Evolutionary conservation across 345 rosid genomes (phyloP), one percentile per base, ranked within the genome.

Genomic region (Camelina hispida): DNA sequence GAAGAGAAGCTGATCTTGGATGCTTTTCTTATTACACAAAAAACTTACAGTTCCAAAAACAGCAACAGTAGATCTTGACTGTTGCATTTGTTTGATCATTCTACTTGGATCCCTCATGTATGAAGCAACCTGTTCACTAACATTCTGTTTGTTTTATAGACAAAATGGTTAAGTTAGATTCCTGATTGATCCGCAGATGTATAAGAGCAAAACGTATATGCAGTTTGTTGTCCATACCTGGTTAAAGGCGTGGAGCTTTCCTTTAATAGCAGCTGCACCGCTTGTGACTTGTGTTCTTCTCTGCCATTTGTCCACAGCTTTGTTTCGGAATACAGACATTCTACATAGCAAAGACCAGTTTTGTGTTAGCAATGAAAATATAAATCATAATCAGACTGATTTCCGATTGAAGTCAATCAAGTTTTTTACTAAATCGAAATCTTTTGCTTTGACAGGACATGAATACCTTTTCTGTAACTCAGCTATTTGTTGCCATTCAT

Each of bases 81-180:
- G 91, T 75, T 89, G 97, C 99, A 95, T 95, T 83, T 95, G 97
- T 86, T 87, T 92, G 37, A 90, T 73, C 97, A 95, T 92, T 84
- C 93, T 87, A 82, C 90, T 89, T 47, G 99, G 97, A 82, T 92
- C 97, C 83, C 97, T 90, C 97, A 92, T 89, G 83, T 85, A 85
- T 18, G 84, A 74, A 66, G 93, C 86, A 69, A 95, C 97, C 86
- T 95, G 97, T 48, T 87, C 98, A 66, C 97, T 92, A 42, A 92
- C 88, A 81, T 86, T 90, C 99, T 95, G 85, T 17, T 54, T 61
- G n/a, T 42, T 12, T 43, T 43, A 28, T 28, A 28, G 9, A 17
- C 54, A 73, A 70, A 52, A 44, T 55, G 1, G 37, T 28, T 35
- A 15, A 30, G 66, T 74, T 53, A 79, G 73, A 64, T 71, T 59